Evolutionary conservation across 495 filamentous ascomycete species (phyloP).

Genomic region (Penicillium atrosanguineum): DNA sequence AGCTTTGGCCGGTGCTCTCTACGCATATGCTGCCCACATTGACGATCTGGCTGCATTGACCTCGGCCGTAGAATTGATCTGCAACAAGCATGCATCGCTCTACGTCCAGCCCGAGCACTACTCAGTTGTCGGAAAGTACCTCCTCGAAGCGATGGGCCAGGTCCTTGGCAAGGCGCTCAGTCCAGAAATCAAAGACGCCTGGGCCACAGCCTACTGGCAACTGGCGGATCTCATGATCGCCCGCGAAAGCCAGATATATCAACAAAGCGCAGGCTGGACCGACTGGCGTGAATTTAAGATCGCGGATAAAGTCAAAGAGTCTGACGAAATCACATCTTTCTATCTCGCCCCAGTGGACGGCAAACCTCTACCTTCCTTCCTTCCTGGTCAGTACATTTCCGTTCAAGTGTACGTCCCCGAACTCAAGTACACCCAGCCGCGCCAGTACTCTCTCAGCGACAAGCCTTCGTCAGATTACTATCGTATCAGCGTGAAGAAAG

Average conservation of each 20-base stretch:
- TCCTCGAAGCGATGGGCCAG: constrained; percentile 64
- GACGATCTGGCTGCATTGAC: constrained; percentile 62
- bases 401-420: constrained; percentile 56
- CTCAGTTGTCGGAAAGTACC: constrained; percentile 62
- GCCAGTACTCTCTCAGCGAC: constrained; percentile 73
- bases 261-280: constrained; percentile 54
- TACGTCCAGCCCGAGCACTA: constrained; percentile 68
- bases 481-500: constrained; percentile 70
- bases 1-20: constrained; percentile 64
- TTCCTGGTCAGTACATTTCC: constrained; percentile 70
- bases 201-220: constrained; percentile 68
- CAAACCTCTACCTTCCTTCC: constrained; percentile 55
- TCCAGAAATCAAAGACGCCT: constrained; percentile 63
- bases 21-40: constrained; percentile 69
- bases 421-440: constrained; percentile 57
- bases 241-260: constrained; percentile 60
- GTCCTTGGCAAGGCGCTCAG: constrained; percentile 68
- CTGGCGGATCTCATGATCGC: constrained; percentile 69
- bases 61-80: constrained; percentile 67
- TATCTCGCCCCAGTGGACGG: constrained; percentile 66
- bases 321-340: constrained; percentile 66
- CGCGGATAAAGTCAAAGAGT: constrained; percentile 58
- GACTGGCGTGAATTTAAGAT: constrained; percentile 68
- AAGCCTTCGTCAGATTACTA: constrained; percentile 56
- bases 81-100: constrained; percentile 72